Conservation (phyloP, 2,329 filamentous ascomycete genomes). For the Penicillium decumbens region DNA sequence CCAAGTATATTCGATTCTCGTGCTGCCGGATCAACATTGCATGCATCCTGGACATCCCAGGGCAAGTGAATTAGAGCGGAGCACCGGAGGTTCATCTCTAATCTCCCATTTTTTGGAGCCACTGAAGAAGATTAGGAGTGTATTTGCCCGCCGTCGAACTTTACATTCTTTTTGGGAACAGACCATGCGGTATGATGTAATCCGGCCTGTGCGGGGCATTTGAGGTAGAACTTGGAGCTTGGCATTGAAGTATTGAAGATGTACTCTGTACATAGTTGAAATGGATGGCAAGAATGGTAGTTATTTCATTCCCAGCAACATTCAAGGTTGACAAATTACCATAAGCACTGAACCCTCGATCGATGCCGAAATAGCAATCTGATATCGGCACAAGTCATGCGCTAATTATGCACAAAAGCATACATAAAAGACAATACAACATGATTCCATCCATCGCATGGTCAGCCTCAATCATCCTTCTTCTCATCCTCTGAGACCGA, state of each 20-base stretch:
- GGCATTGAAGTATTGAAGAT: neutral
- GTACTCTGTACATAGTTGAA: neutral
- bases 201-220: constrained; percentile 33
- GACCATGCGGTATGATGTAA: constrained; percentile 42
- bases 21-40: neutral
- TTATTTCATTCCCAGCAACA: neutral
- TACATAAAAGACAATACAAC: neutral
- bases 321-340: neutral
- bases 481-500: constrained; percentile 1
- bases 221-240: neutral
- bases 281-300: neutral
- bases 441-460: neutral
- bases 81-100: neutral
- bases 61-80: neutral
- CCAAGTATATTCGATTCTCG: neutral
- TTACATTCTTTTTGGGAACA: constrained; percentile 15
- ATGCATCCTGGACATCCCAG: neutral
- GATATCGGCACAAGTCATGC: neutral
- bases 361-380: neutral
- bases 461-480: constrained; percentile 5
- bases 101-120: neutral
- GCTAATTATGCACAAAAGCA: neutral
- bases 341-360: neutral
- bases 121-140: constrained; percentile 13
- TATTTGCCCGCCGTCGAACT: constrained; percentile 9